Conservation (phyloP, 176 grass and related monocot genomes). For the Guadua angustifolia region DNA sequence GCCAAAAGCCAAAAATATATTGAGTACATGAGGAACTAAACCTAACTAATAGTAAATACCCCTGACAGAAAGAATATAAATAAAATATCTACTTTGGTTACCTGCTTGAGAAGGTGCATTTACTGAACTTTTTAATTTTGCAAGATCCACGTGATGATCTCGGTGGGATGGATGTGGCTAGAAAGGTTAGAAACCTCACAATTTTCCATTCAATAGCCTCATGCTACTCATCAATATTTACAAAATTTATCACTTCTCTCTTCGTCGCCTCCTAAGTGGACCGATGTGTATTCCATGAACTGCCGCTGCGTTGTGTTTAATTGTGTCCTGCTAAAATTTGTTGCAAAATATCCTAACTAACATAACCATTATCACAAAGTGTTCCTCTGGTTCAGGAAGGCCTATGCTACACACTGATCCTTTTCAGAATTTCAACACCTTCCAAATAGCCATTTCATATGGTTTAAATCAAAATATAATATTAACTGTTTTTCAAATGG, state of each 20-base stretch:
- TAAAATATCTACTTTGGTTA: not conserved
- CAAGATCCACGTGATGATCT: conserved; percentile 97
- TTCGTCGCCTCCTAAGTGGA: conserved; percentile 17
- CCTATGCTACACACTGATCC: not conserved
- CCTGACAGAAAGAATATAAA: not conserved
- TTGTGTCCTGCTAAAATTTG: conserved; percentile 16
- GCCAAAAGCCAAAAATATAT: too few species aligned
- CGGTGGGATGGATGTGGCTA: conserved; percentile 88
- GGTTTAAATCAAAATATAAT: not conserved
- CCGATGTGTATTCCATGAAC: not conserved
- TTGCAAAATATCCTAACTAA: not conserved
- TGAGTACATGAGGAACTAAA: not conserved
- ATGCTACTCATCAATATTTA: conserved; percentile 12
- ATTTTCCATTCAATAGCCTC: not conserved
- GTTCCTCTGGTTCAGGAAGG: not conserved
- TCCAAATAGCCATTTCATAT: conserved; percentile 2
- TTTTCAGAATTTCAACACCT: not conserved
- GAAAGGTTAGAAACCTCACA: conserved; percentile 65
- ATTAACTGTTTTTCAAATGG: not conserved
- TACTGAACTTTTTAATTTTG: conserved; percentile 34
- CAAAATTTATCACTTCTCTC: not conserved
- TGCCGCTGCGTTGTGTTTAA: not conserved
- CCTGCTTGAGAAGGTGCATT: conserved; percentile 29
- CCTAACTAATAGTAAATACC: not conserved
- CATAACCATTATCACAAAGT: conserved; percentile 4